Conservation (phyloP, 2,329 filamentous ascomycete species). For the Neophaeococcomyces mojaviensis region DNA sequence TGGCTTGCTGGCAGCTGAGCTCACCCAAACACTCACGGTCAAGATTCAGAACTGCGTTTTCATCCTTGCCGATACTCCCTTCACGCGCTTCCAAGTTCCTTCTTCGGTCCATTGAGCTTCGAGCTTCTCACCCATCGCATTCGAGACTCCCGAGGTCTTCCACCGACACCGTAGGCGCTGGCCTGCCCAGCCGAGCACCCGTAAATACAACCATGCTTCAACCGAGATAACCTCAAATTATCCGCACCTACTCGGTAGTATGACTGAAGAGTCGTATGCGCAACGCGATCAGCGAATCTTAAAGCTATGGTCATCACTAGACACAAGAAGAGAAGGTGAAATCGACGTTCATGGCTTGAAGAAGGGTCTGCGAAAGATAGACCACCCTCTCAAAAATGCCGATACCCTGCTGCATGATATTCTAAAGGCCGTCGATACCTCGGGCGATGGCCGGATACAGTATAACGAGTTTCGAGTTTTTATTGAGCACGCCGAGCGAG, state of each 20-base stretch:
- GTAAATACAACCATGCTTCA: constrained; percentile 3
- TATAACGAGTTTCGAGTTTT: constrained; percentile 88
- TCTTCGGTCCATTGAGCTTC: background rate
- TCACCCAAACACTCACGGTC: background rate
- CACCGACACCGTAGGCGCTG: background rate
- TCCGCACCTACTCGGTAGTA: constrained; percentile 27
- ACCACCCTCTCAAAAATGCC: constrained; percentile 93
- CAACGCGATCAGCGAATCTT: constrained; percentile 75
- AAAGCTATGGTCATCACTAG: constrained; percentile 75
- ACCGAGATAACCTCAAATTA: constrained; percentile 3
- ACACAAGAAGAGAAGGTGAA: constrained; percentile 66
- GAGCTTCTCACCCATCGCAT: background rate
- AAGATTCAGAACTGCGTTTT: no score
- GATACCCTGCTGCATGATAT: constrained; percentile 76
- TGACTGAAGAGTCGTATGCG: constrained; percentile 69
- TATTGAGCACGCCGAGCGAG: constrained; percentile 76
- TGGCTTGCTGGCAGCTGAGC: background rate
- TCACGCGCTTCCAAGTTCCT: background rate
- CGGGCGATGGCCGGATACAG: constrained; percentile 81
- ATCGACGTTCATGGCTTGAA: constrained; percentile 79
- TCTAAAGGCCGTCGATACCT: constrained; percentile 73
- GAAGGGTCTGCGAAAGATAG: constrained; percentile 76
- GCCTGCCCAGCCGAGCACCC: constrained; percentile 5
- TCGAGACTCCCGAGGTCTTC: background rate
- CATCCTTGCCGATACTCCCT: background rate